phyloP scores from a whole-genome alignment of 169 alveolate species.

The Miamiensis avidus region DNA sequence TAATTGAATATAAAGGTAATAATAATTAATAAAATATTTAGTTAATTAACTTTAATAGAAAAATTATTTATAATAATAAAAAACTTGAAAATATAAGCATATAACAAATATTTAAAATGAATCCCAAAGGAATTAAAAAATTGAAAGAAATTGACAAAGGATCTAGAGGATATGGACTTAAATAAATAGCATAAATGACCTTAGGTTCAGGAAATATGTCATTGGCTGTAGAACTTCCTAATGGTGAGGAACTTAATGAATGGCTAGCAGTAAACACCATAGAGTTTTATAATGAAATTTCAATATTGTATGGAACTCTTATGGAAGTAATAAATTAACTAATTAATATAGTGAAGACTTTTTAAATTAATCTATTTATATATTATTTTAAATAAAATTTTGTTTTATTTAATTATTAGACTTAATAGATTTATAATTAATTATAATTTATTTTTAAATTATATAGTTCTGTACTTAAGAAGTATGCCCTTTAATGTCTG shows the following conservation, averaged over 20 bases:
- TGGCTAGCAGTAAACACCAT: constrained; percentile 92
- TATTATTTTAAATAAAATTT: too few relatives aligned
- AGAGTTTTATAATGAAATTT: constrained; percentile 87
- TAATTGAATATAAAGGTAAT: too few relatives aligned
- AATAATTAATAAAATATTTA: too few relatives aligned
- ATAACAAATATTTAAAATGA: not conserved
- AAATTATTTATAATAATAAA: too few relatives aligned
- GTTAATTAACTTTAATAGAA: too few relatives aligned
- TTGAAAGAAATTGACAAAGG: constrained; percentile 71
- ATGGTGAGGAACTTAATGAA: constrained; percentile 89
- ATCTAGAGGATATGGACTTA: constrained; percentile 80
- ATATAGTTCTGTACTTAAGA: constrained; percentile 83
- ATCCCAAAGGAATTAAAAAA: not conserved
- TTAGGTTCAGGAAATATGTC: constrained; percentile 87
- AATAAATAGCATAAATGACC: constrained; percentile 88
- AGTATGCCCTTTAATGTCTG: constrained; percentile 86
- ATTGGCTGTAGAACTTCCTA: constrained; percentile 87
- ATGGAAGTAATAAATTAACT: constrained; percentile 50
- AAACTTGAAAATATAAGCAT: not conserved
- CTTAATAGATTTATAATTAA: too few relatives aligned
- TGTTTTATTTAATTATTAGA: too few relatives aligned
- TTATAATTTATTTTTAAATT: too few relatives aligned
- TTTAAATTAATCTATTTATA: too few relatives aligned
- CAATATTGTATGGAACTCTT: constrained; percentile 83
- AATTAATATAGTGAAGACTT: not conserved